Evolutionary conservation across 345 rosid species (phyloP), one percentile per base, ranked within the genome.

Genomic region (Aquilaria malaccensis): DNA sequence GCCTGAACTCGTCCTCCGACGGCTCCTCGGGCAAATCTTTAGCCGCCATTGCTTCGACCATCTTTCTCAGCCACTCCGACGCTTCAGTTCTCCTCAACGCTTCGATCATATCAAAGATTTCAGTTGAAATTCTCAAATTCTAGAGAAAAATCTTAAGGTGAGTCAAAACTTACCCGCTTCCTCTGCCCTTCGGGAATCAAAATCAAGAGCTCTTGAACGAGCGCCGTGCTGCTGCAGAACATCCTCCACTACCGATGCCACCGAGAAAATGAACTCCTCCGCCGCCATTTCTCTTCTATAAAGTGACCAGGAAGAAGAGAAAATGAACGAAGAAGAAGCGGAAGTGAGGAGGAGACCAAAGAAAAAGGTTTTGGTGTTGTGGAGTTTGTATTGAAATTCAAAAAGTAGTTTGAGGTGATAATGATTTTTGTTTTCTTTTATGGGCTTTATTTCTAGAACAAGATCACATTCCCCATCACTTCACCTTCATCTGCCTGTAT

Each of bases 11-110:
- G 66, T 89, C 89, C 58, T 89, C 96, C 1, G 91, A 86, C 13
- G 96, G 94, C 76, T 86, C 91, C 1, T 85, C 91, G 7, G 96
- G 96, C 69, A 89, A 80, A 76, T 89, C 96, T 52, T 79, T 89
- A 56, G 87, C 94, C 41, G 81, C 86, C 9, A 86, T 88, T 15
- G 86, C 94, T 53, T 94, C 96, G 0, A 80, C 81, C 85, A 76
- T 80, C 73, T 83, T 86, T 55, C 96, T 83, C 65, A 89, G 74
- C 96, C 96, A 89, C 61, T 76, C 91, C 2, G 96, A 87, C 0
- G 91, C 96, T 60, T 89, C 94, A 45, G 80, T 64, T 70, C 94
- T 84, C 76, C 96, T 83, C 29, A 72, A 70, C 45, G 89, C 96
- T 85, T 58, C 57, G 32, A 76, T 63, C 55, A 41, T 52, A 52